Percentiles rank a stretch among this genome's conserved stretches.
Evolutionary conservation across 2,329 filamentous ascomycete species (phyloP).

Genomic region (Sarocladium kiliense): DNA sequence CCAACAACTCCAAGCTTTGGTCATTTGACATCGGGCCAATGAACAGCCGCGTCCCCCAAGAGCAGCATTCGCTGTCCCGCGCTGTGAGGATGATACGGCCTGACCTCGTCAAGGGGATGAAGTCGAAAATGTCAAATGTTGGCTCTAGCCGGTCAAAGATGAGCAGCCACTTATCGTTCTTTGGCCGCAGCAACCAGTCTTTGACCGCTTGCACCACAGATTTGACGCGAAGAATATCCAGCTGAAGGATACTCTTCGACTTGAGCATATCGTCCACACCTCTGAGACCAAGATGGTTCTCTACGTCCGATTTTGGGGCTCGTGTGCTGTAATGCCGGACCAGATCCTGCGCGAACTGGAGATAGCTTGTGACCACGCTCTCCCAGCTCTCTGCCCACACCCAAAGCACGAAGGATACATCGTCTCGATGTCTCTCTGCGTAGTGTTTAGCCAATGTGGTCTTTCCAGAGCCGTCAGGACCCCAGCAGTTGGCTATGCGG

Average conservation of each 20-base stretch:
- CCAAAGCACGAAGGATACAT: constrained; percentile 21
- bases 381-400: constrained; percentile 21
- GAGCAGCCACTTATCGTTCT: constrained; percentile 19
- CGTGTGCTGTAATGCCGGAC: constrained; percentile 17
- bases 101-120: constrained; percentile 19
- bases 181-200: constrained; percentile 21
- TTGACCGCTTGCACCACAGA: constrained; percentile 20
- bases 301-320: constrained; percentile 13
- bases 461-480: constrained; percentile 18
- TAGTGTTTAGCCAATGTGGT: constrained; percentile 19
- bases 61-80: constrained; percentile 16
- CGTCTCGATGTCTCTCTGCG: constrained; percentile 15
- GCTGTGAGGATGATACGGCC: constrained; percentile 20
- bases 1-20: constrained; percentile 16
- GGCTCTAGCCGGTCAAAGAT: constrained; percentile 20
- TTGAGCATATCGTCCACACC: constrained; percentile 21
- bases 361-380: constrained; percentile 20
- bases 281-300: constrained; percentile 19
- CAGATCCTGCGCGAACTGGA: constrained; percentile 18
- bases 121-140: constrained; percentile 19
- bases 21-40: constrained; percentile 17
- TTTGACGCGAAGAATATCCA: constrained; percentile 17
- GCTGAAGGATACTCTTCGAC: constrained; percentile 16
- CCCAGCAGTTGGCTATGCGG: constrained; percentile 19
- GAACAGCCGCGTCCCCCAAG: constrained; percentile 17